Conservation (phyloP, 2,329 filamentous ascomycete species). For the Rhinocladiella mackenziei region DNA sequence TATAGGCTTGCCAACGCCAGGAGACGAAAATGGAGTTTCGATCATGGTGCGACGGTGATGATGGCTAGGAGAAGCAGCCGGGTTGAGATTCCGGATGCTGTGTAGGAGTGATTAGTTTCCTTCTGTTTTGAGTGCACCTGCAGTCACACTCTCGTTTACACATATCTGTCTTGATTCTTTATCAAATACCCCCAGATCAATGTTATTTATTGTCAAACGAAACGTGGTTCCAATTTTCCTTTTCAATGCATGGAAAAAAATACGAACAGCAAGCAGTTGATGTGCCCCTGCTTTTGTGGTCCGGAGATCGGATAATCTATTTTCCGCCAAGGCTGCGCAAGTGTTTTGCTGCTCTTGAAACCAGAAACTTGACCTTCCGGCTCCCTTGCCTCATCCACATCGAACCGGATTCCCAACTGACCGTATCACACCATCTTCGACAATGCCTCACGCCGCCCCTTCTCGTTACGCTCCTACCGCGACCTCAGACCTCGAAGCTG, state of each 20-base stretch:
- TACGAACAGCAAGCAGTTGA: too few relatives aligned
- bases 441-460: slow-evolving; percentile 28
- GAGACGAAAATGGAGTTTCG: slow-evolving; percentile 28
- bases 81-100: slow-evolving; percentile 26
- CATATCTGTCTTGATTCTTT: not conserved
- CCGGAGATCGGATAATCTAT: not conserved
- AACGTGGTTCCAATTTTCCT: not conserved
- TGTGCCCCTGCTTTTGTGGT: too few relatives aligned
- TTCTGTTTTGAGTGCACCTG: too few relatives aligned
- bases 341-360: too few relatives aligned
- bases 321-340: slow-evolving; percentile 8
- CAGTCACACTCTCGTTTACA: too few relatives aligned
- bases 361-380: too few relatives aligned
- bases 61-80: slow-evolving; percentile 22
- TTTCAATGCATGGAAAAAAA: not conserved
- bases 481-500: slow-evolving; percentile 82
- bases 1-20: slow-evolving; percentile 27
- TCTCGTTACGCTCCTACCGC: slow-evolving; percentile 36
- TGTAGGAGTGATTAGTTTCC: not conserved
- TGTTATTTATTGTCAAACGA: not conserved
- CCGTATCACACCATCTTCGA: not conserved
- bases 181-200: not conserved
- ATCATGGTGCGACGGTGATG: slow-evolving; percentile 26
- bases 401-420: not conserved
- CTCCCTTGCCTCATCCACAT: too few relatives aligned